Conservation (phyloP, 169 alveolate genomes). For the Babesia bigemina region DNA sequence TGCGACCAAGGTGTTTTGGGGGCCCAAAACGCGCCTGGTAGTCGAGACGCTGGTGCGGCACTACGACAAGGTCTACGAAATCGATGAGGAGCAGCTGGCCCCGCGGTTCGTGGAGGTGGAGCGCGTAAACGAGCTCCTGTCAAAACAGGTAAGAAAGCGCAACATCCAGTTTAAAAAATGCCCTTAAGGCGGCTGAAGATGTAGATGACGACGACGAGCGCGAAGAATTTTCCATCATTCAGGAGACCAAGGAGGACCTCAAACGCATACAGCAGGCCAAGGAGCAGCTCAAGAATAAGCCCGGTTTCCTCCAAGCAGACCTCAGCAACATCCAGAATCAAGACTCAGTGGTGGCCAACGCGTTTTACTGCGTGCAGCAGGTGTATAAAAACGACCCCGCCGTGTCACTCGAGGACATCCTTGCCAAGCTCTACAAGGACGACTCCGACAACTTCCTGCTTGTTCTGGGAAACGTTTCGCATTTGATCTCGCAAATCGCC, state of each 20-base stretch:
- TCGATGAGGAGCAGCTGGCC: slow-evolving; percentile 51
- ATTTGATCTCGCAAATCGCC: slow-evolving; percentile 34
- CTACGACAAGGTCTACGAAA: slow-evolving; percentile 61
- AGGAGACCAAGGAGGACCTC: slow-evolving; percentile 56
- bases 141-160: slow-evolving; percentile 2
- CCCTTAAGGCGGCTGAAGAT: background rate
- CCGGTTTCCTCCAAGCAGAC: background rate
- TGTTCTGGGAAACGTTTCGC: slow-evolving; percentile 22
- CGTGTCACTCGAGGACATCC: slow-evolving; percentile 25
- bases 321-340: slow-evolving; percentile 5
- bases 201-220: slow-evolving; percentile 21
- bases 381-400: slow-evolving; percentile 45
- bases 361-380: slow-evolving; percentile 20
- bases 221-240: slow-evolving; percentile 17
- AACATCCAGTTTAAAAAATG: background rate
- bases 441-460: slow-evolving; percentile 26
- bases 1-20: slow-evolving; percentile 33
- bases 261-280: slow-evolving; percentile 35
- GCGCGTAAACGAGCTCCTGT: background rate
- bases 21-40: slow-evolving; percentile 53
- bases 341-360: background rate
- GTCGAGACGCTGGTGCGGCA: slow-evolving; percentile 46
- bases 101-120: slow-evolving; percentile 36
- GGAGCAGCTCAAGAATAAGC: background rate
- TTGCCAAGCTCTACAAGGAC: slow-evolving; percentile 16